A percentile compares a stretch with the other conserved stretches of the same genome.
Conservation (phyloP, 768 basidiomycete species). For the Omphalotus guepiniiformis region DNA sequence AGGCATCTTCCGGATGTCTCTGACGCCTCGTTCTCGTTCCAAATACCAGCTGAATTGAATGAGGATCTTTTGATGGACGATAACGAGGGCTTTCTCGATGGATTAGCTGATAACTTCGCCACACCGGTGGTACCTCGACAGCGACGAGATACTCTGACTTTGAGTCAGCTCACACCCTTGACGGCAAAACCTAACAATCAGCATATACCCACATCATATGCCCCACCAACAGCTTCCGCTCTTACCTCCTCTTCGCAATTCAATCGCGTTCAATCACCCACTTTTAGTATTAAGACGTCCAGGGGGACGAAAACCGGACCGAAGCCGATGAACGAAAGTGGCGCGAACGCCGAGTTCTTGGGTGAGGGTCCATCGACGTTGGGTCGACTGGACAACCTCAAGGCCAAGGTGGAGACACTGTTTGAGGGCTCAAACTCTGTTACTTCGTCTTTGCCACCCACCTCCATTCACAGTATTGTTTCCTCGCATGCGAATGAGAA, state of each 20-base stretch:
- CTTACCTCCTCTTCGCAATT: neutral
- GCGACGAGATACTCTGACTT: constrained; percentile 30
- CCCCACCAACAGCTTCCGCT: constrained; percentile 3
- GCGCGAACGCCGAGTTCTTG: neutral
- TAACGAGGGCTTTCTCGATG: constrained; percentile 42
- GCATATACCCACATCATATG: constrained; percentile 14
- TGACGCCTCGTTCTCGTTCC: constrained; percentile 49
- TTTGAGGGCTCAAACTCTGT: neutral
- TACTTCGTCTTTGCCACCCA: too few species aligned
- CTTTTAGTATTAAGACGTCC: neutral
- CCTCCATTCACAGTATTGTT: too few species aligned
- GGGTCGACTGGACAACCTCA: constrained; percentile 15
- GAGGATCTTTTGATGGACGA: constrained; percentile 52
- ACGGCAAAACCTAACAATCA: constrained; percentile 19
- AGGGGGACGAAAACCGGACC: neutral
- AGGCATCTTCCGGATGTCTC: constrained; percentile 54
- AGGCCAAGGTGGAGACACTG: constrained; percentile 5
- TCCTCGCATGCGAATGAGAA: too few species aligned
- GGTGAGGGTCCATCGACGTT: neutral
- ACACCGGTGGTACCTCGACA: constrained; percentile 26
- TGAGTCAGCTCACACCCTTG: constrained; percentile 36
- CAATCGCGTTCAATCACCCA: neutral
- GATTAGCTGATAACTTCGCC: constrained; percentile 33
- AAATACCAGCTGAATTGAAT: constrained; percentile 42
- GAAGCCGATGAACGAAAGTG: neutral